phyloP scores from a whole-genome alignment of 306 rosid species.

The Mimosa pudica region DNA sequence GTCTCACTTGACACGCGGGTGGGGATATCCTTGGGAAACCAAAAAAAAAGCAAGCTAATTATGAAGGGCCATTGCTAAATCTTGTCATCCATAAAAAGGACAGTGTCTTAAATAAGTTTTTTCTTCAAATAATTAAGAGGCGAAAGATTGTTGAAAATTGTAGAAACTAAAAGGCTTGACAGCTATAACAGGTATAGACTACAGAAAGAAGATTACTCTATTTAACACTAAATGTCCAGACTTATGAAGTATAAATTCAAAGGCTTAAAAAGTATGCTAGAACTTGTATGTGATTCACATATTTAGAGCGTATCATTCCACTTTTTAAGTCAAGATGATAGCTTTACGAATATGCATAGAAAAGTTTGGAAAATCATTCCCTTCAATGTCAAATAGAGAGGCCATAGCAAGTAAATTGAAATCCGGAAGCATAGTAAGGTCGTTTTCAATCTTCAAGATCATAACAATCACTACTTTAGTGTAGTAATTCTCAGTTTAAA shows the following conservation, averaged over 20 bases:
- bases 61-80: neutral
- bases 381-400: neutral
- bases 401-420: neutral
- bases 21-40: no score
- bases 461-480: neutral
- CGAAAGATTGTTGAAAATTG: neutral
- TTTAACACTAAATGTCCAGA: neutral
- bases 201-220: conserved; percentile 1
- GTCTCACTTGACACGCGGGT: no score
- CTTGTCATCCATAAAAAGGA: neutral
- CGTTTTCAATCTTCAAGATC: neutral
- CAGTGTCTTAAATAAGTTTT: neutral
- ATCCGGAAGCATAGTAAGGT: neutral
- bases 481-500: neutral
- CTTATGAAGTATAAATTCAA: neutral
- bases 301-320: neutral
- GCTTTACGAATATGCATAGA: neutral
- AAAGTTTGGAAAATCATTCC: neutral
- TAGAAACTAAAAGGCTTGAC: neutral
- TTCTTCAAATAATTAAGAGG: neutral
- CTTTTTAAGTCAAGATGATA: neutral
- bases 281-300: neutral
- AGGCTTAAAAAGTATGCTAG: neutral
- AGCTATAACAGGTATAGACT: neutral
- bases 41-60: neutral